These are phyloP conservation scores for Astragalus membranaceus DNA, from an alignment of 306 rosid species.

Conservation along the genomic window DNA sequence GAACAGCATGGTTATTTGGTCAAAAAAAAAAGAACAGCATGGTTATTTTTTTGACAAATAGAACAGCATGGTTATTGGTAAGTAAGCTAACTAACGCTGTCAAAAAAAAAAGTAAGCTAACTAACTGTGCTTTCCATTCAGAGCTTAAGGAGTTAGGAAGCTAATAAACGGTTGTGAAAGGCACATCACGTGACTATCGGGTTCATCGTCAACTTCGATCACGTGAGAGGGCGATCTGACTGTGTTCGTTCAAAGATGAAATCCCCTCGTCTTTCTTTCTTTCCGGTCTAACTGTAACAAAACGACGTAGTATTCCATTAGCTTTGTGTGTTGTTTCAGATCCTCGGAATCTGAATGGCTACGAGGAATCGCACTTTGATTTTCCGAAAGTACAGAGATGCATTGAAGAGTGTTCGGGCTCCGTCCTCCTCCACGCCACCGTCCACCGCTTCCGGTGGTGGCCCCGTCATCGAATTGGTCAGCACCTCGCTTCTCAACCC, in stretches of 20 bases:
- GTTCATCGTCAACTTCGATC: slow-evolving; percentile 16
- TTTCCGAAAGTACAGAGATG: slow-evolving; percentile 58
- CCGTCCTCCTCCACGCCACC: slow-evolving; percentile 43
- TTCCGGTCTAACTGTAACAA: slow-evolving; percentile 16
- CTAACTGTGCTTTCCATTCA: not conserved
- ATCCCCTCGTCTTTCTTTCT: not conserved
- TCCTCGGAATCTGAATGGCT: slow-evolving; percentile 50
- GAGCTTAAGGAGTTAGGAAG: not conserved
- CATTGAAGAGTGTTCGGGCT: slow-evolving; percentile 72
- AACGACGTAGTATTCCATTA: slow-evolving; percentile 16
- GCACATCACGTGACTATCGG: slow-evolving; percentile 36
- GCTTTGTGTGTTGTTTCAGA: not conserved
- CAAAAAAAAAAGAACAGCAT: no score
- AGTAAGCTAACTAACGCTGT: no score
- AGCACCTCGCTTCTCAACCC: slow-evolving; percentile 71
- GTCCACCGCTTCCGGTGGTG: slow-evolving; percentile 41
- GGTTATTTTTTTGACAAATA: no score
- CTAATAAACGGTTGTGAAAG: not conserved
- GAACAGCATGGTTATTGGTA: no score
- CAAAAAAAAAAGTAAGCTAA: not conserved
- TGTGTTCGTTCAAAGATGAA: not conserved
- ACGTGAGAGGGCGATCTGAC: slow-evolving; percentile 27
- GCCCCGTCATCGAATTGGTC: slow-evolving; percentile 88
- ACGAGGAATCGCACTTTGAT: slow-evolving; percentile 60
- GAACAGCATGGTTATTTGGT: no score